These are phyloP conservation scores for Cystobasidium onofrii DNA, from an alignment of 768 basidiomycete species.

Conservation along the genomic window DNA sequence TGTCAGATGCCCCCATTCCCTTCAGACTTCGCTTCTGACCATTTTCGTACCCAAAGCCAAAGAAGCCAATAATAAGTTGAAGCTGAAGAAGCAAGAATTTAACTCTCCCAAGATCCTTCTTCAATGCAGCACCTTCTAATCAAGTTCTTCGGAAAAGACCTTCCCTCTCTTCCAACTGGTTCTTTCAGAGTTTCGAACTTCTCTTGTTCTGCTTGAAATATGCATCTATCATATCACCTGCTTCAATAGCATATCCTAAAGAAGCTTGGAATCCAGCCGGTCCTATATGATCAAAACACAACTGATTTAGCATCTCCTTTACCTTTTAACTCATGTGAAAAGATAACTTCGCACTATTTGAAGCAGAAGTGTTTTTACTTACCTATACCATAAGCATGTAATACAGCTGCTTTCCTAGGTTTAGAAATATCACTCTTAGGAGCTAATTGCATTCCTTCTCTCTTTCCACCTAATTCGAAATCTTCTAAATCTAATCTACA, in stretches of 20 bases:
- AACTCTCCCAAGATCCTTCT: too few relatives aligned
- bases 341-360: too few relatives aligned
- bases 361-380: neutral
- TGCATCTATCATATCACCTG: constrained; percentile 16
- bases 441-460: neutral
- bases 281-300: neutral
- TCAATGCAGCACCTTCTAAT: too few relatives aligned
- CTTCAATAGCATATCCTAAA: constrained; percentile 18
- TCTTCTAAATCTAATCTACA: constrained; percentile 27
- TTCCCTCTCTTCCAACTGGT: neutral
- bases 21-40: too few relatives aligned
- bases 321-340: neutral
- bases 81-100: too few relatives aligned
- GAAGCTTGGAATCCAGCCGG: constrained; percentile 21
- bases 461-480: neutral
- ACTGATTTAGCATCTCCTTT: neutral
- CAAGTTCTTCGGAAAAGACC: too few relatives aligned
- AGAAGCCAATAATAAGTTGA: too few relatives aligned
- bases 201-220: neutral
- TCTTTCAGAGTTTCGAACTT: neutral
- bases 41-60: too few relatives aligned
- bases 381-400: constrained; percentile 27
- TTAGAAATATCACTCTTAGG: neutral
- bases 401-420: neutral
- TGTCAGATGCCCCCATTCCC: too few relatives aligned